These are phyloP conservation scores for Dendrobium chrysotoxum DNA, from an alignment of 106 monocot genomes.

Conservation along the genomic window DNA sequence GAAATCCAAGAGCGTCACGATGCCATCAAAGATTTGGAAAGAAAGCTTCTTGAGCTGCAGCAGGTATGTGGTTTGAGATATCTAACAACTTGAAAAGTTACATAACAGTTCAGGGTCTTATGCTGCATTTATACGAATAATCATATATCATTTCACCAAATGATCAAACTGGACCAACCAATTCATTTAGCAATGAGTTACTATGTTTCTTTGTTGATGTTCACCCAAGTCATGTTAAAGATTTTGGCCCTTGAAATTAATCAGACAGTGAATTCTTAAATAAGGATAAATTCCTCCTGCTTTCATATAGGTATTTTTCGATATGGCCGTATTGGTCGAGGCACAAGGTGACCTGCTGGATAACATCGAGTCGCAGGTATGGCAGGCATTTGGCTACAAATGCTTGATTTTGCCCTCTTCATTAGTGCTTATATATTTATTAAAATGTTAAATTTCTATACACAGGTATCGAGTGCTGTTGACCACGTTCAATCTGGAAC, in stretches of 20 bases:
- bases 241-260: no score
- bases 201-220: background rate
- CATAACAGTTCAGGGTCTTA: background rate
- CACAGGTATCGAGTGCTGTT: constrained; percentile 78
- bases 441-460: background rate
- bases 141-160: no score
- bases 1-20: constrained; percentile 98
- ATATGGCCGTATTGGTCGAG: constrained; percentile 25
- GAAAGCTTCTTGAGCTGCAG: constrained; percentile 94
- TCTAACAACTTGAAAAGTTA: background rate
- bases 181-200: no score
- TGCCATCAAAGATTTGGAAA: constrained; percentile 82
- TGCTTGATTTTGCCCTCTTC: background rate
- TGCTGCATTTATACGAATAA: no score
- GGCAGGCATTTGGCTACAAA: background rate
- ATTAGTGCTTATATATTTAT: background rate
- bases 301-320: constrained; percentile 18
- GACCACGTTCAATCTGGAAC: constrained; percentile 81
- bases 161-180: no score
- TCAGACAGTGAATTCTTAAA: no score
- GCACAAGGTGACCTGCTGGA: constrained; percentile 24
- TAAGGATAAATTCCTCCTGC: background rate
- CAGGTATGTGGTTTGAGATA: constrained; percentile 40
- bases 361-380: constrained; percentile 22
- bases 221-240: no score